Percentiles rank a stretch among this genome's conserved stretches.
Evolutionary conservation across 768 basidiomycete species (phyloP).

Genomic region (Mycena belliarum): DNA sequence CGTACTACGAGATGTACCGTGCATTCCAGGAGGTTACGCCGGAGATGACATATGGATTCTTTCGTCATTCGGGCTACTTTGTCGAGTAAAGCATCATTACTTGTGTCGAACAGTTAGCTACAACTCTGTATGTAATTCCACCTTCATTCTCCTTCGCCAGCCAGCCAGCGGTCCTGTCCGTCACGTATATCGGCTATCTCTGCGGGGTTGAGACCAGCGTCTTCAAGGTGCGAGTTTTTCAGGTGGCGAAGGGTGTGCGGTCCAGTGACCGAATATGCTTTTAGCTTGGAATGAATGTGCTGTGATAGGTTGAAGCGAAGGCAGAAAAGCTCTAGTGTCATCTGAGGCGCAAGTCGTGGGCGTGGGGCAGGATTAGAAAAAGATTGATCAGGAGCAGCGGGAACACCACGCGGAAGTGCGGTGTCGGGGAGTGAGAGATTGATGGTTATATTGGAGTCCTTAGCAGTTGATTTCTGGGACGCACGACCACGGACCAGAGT

Average conservation of each 20-base stretch:
- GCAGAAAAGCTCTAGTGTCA: not conserved
- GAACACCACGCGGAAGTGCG: not conserved
- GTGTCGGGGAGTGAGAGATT: not conserved
- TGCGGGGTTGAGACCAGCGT: not conserved
- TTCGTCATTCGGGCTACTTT: not conserved
- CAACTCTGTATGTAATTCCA: too few species aligned
- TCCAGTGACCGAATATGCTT: not conserved
- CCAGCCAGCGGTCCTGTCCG: not conserved
- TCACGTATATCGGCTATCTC: not conserved
- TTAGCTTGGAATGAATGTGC: not conserved
- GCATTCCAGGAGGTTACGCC: not conserved
- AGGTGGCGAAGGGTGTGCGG: not conserved
- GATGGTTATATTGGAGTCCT: conserved; percentile 1
- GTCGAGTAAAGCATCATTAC: not conserved
- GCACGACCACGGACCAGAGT: not conserved
- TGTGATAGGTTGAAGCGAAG: not conserved
- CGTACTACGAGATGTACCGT: not conserved
- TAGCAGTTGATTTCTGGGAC: not conserved
- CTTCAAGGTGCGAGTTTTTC: not conserved
- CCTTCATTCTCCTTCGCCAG: not conserved
- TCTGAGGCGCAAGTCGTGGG: not conserved
- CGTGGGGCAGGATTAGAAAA: not conserved
- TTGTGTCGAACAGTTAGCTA: too few species aligned
- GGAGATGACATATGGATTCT: not conserved
- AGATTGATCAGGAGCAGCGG: not conserved